Evolutionary conservation across 352 stramenopile species (phyloP).

Genomic region (Phytopythium oedochilum): DNA sequence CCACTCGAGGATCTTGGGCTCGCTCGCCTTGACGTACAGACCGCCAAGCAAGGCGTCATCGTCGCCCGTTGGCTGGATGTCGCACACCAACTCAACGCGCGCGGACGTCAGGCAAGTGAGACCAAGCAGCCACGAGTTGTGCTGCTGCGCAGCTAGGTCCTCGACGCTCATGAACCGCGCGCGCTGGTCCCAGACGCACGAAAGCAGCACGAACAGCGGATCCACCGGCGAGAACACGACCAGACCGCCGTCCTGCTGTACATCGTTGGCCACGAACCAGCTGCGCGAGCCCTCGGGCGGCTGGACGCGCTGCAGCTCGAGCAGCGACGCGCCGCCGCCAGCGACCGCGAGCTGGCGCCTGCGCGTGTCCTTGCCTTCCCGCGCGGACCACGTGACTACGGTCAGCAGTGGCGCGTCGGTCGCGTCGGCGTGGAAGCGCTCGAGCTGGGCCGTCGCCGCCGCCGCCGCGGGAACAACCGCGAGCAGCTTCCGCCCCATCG

Average conservation of each 20-base stretch:
- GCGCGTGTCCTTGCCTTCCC: constrained; percentile 7
- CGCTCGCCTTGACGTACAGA: constrained; percentile 54
- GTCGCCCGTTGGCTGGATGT: constrained; percentile 36
- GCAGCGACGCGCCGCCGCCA: constrained; percentile 18
- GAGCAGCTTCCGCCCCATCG: constrained; percentile 47
- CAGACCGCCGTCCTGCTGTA: constrained; percentile 61
- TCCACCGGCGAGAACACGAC: constrained; percentile 65
- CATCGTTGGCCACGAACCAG: constrained; percentile 76
- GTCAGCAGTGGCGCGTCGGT: constrained; percentile 41
- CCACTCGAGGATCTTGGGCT: constrained; percentile 49
- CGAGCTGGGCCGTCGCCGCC: constrained; percentile 28
- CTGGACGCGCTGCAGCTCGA: constrained; percentile 65
- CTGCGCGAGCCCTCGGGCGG: constrained; percentile 40
- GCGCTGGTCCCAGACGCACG: constrained; percentile 41
- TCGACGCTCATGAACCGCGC: constrained; percentile 48
- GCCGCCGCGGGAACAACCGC: constrained; percentile 39
- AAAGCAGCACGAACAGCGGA: constrained; percentile 66
- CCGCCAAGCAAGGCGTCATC: constrained; percentile 40
- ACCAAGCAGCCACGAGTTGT: constrained; percentile 60
- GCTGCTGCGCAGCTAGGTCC: constrained; percentile 37
- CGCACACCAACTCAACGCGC: constrained; percentile 42
- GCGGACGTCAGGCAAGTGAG: constrained; percentile 21
- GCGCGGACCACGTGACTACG: constrained; percentile 44
- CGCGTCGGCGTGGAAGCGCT: constrained; percentile 67
- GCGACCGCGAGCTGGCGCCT: constrained; percentile 59